Evolutionary conservation across 768 basidiomycete species (phyloP).

Genomic region (Naganishia vaughanmartiniae): DNA sequence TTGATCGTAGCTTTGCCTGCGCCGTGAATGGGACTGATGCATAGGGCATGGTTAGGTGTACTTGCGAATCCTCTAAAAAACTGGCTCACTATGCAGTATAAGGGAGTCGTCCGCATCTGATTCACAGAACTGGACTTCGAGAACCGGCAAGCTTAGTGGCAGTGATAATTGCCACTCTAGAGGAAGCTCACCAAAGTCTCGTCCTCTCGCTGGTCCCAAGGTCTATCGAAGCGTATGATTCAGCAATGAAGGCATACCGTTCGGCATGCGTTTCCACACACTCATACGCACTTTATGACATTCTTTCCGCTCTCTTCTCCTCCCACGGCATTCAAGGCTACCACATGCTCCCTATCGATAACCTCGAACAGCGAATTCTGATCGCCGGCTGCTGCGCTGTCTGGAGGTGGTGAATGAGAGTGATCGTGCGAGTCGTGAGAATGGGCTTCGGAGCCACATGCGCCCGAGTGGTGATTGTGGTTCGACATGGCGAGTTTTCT

Average conservation of each 20-base stretch:
- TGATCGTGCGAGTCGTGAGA: conserved; percentile 41
- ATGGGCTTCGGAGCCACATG: conserved; percentile 18
- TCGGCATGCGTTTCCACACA: neutral
- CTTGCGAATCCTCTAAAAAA: conserved; percentile 21
- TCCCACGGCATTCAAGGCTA: conserved; percentile 67
- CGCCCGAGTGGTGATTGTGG: conserved; percentile 15
- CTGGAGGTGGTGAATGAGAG: conserved; percentile 44
- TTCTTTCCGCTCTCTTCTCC: conserved; percentile 56
- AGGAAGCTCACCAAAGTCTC: conserved; percentile 62
- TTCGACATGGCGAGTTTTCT: neutral
- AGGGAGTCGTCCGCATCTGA: conserved; percentile 90
- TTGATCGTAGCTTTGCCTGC: conserved; percentile 74
- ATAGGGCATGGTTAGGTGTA: neutral
- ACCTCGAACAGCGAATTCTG: conserved; percentile 59
- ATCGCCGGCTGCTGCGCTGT: conserved; percentile 56
- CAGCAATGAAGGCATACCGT: neutral
- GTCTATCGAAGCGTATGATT: conserved; percentile 39
- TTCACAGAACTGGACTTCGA: conserved; percentile 64
- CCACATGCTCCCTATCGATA: conserved; percentile 76
- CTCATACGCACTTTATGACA: conserved; percentile 63
- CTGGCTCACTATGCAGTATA: conserved; percentile 47
- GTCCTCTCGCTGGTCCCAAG: conserved; percentile 75
- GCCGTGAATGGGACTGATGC: conserved; percentile 72
- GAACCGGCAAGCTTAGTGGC: conserved; percentile 16
- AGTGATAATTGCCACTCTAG: neutral